These are phyloP conservation scores for Fusarium avenaceum DNA, from an alignment of 2,329 filamentous ascomycete genomes.

Conservation along the genomic window DNA sequence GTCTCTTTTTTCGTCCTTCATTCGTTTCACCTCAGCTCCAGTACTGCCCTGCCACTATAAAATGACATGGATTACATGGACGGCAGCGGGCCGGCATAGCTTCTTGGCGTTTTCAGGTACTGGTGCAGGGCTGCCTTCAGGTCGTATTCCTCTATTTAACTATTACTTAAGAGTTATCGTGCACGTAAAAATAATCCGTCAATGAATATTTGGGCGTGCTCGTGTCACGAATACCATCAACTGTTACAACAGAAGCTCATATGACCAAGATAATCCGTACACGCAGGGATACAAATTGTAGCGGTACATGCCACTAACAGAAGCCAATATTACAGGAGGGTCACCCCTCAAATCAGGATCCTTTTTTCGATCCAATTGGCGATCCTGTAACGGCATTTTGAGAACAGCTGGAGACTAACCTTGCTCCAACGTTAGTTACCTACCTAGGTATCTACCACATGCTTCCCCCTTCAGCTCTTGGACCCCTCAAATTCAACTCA, in stretches of 20 bases:
- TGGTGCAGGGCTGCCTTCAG: neutral
- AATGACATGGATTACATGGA: conserved; percentile 25
- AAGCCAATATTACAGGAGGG: conserved; percentile 26
- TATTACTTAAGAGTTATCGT: neutral
- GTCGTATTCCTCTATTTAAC: neutral
- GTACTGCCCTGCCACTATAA: conserved; percentile 36
- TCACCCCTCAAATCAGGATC: conserved; percentile 10
- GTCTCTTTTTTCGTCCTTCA: neutral
- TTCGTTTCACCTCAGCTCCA: conserved; percentile 14
- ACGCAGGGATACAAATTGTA: neutral
- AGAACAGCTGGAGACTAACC: conserved; percentile 2
- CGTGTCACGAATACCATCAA: neutral
- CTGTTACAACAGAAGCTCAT: neutral
- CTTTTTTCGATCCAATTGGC: conserved; percentile 31
- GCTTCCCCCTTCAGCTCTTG: conserved; percentile 21
- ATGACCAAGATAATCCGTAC: neutral
- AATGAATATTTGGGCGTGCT: neutral
- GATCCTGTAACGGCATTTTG: conserved; percentile 25
- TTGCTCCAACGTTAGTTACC: no score
- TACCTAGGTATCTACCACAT: neutral
- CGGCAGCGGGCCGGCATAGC: conserved; percentile 37
- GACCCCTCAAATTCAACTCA: conserved; percentile 28
- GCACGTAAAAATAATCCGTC: neutral
- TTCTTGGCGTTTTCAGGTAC: conserved; percentile 25
- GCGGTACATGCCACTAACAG: conserved; percentile 3